A percentile compares a stretch with the other conserved stretches of the same genome.
These are phyloP conservation scores for Asterophora parasitica DNA, from an alignment of 768 basidiomycete genomes.

Conservation along the genomic window DNA sequence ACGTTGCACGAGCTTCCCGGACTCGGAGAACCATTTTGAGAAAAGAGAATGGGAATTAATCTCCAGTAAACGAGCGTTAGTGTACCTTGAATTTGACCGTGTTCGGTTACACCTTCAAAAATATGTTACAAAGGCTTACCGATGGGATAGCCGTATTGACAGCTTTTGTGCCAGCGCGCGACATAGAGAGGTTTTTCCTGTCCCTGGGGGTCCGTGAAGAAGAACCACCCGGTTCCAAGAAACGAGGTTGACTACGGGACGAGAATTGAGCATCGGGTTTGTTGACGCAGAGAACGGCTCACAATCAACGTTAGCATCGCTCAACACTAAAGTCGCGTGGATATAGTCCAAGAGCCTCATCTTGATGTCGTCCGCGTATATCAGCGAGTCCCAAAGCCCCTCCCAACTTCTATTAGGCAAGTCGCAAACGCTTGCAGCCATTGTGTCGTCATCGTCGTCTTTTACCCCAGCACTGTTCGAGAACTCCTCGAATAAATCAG, in stretches of 20 bases:
- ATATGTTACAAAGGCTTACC: constrained; percentile 39
- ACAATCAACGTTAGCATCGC: constrained; percentile 86
- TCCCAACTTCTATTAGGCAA: constrained; percentile 82
- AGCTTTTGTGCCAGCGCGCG: constrained; percentile 94
- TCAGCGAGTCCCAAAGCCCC: constrained; percentile 89
- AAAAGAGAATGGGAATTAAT: constrained; percentile 99
- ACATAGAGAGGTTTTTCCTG: constrained; percentile 95
- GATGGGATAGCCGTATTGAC: constrained; percentile 81
- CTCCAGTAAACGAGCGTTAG: constrained; percentile 84
- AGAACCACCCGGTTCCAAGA: constrained; percentile 95
- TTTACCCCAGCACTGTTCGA: constrained; percentile 46
- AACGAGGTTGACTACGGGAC: constrained; percentile 72
- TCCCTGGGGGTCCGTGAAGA: constrained; percentile 95
- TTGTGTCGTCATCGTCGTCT: constrained; percentile 70
- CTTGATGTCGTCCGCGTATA: constrained; percentile 84
- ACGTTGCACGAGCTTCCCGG: constrained; percentile 94
- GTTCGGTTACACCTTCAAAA: neutral
- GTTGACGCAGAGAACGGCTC: constrained; percentile 20
- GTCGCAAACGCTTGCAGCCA: constrained; percentile 87
- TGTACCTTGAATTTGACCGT: constrained; percentile 50
- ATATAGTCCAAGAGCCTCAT: constrained; percentile 88
- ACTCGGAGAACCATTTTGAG: constrained; percentile 99
- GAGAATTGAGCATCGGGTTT: constrained; percentile 2
- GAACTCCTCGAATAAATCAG: constrained; percentile 71
- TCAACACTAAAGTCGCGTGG: constrained; percentile 89